Base-by-base conservation (phyloP, 2,329 filamentous ascomycete genomes). In the Trichoderma lentiforme region DNA sequence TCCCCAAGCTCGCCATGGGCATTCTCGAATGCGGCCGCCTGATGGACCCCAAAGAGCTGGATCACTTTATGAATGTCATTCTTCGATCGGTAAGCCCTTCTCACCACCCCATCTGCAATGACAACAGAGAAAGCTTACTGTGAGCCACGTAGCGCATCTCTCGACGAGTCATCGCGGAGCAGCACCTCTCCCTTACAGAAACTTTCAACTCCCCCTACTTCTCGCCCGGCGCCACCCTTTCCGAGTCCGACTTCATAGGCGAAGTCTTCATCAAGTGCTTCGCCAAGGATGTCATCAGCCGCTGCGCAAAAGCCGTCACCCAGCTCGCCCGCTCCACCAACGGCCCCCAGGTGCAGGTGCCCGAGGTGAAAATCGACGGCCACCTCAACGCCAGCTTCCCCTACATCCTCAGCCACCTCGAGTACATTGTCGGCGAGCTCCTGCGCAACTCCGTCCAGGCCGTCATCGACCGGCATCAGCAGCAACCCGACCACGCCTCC, bases 341-440 rank as follows among this genome's bases (percentile, higher is more conserved):
- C 76, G 93, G 92, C 1, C 86, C 90, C 1, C 86, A 91, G 70
- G 87, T 90, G 1, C 84, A 86, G 65, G 87, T 99, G 2, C 96
- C 96, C 6, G 90, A 94, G 74, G 93, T 99, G 81, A 89, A 88
- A 61, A 86, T 99, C 71, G 88, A 92, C 74, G 96, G 97, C 26
- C 94, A 99, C 79, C 86, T 96, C 3, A 90, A 93, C 34, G 95
- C 95, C 5, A 97, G 91, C 36, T 99, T 99, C 79, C 96, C 97
- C 1, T 99, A 98, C 78, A 98, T 99, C 74, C 88, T 97, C 66
- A 96, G 92, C 78, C 96, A 98, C 80, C 88, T 99, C 66, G 95
- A 99, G 82, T 99, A 99, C 82, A 98, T 99, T 76, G 89, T 99
- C 71, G 95, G 96, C 66, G 96, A 99, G 83, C 90, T 99, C 26